Conservation (phyloP, 306 rosid genomes). For the Psophocarpus tetragonolobus region DNA sequence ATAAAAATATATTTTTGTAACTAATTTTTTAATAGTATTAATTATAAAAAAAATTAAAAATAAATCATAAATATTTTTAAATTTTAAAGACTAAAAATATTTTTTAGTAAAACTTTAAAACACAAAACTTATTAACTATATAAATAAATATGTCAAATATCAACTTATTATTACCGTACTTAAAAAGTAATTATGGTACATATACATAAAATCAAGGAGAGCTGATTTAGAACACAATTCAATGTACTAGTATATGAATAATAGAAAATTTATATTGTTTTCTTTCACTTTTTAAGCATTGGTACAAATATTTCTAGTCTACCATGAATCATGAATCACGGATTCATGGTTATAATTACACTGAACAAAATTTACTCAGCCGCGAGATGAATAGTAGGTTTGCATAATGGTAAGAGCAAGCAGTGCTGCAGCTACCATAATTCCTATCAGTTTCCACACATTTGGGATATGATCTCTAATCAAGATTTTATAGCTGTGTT, state of each 20-base stretch:
- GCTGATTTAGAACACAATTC: background rate
- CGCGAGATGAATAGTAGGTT: constrained; percentile 31
- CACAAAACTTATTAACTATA: too few species aligned
- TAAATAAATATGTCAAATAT: background rate
- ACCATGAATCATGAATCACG: background rate
- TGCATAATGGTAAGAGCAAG: constrained; percentile 40
- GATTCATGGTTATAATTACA: background rate
- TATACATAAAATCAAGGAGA: background rate
- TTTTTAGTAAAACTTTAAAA: too few species aligned
- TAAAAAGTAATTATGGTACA: background rate
- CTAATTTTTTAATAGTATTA: too few species aligned
- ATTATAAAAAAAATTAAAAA: too few species aligned
- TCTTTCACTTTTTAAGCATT: background rate
- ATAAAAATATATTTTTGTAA: too few species aligned
- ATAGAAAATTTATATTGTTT: background rate
- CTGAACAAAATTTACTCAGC: background rate
- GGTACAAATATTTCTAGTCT: background rate
- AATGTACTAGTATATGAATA: background rate
- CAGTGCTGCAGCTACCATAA: constrained; percentile 23
- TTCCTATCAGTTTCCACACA: constrained; percentile 39
- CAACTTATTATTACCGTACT: background rate
- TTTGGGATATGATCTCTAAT: constrained; percentile 35
- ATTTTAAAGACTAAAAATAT: too few species aligned
- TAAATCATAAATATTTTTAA: too few species aligned
- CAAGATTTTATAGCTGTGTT: constrained; percentile 28